Evolutionary conservation across 257 asterid species (phyloP).

Genomic region (Salvia splendens): DNA sequence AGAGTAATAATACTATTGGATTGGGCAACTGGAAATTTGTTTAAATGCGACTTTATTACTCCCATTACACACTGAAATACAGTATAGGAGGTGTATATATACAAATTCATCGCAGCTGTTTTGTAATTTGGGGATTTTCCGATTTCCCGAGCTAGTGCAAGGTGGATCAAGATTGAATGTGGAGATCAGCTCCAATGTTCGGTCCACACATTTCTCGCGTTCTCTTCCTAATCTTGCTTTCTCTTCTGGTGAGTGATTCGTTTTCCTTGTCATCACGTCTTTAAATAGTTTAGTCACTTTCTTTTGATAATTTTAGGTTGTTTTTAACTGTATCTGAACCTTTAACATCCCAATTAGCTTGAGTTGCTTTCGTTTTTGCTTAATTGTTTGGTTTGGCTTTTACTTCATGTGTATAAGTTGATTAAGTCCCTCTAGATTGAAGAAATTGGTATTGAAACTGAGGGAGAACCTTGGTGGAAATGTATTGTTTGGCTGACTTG

Average conservation of each 20-base stretch:
- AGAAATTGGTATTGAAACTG: slow-evolving; percentile 1
- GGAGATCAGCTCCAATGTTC: slow-evolving; percentile 51
- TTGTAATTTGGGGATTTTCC: not conserved
- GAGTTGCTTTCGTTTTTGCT: slow-evolving; percentile 14
- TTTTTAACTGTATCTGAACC: slow-evolving; percentile 9
- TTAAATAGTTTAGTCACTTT: not conserved
- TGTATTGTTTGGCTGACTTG: slow-evolving; percentile 18
- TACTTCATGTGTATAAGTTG: not conserved
- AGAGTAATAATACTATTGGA: no score
- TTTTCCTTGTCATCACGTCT: not conserved
- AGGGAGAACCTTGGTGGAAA: slow-evolving; percentile 10
- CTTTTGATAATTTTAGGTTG: slow-evolving; percentile 13
- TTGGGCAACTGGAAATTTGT: not conserved
- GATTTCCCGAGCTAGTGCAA: slow-evolving; percentile 7
- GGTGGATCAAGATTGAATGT: slow-evolving; percentile 33
- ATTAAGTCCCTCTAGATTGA: not conserved
- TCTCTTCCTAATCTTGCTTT: slow-evolving; percentile 32
- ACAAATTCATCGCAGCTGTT: not conserved
- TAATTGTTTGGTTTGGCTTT: slow-evolving; percentile 15
- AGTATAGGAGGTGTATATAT: slow-evolving; percentile 8
- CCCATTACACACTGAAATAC: not conserved
- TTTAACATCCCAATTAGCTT: slow-evolving; percentile 1
- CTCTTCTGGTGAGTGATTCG: slow-evolving; percentile 41
- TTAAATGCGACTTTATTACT: slow-evolving; percentile 16
- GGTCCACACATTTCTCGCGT: slow-evolving; percentile 36